Percentiles rank a stretch among this genome's conserved stretches.
Conservation (phyloP, 2,329 filamentous ascomycete species). For the Hypocrella siamensis region DNA sequence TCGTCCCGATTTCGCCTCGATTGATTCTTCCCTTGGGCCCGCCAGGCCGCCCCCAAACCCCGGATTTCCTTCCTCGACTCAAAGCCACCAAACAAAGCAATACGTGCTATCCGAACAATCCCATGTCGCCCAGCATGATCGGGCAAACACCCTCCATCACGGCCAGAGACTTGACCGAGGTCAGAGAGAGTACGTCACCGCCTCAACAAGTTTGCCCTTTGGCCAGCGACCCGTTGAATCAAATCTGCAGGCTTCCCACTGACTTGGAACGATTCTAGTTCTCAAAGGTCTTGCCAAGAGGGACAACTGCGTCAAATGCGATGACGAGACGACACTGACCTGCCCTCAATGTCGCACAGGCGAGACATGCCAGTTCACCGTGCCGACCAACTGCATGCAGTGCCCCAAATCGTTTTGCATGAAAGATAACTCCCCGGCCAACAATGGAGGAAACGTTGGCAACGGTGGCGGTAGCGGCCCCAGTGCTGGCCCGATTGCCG, state of each 20-base stretch:
- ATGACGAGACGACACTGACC: slow-evolving; percentile 20
- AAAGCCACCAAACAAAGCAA: too few species aligned
- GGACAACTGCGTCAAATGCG: slow-evolving; percentile 30
- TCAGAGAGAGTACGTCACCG: slow-evolving; percentile 13
- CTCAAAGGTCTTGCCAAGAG: slow-evolving; percentile 20
- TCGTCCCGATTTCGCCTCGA: too few species aligned
- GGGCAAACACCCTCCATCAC: slow-evolving; percentile 4
- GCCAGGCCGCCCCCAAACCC: too few species aligned
- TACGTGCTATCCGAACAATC: too few species aligned
- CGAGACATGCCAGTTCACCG: slow-evolving; percentile 28
- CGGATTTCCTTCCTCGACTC: too few species aligned
- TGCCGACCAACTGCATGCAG: slow-evolving; percentile 27
- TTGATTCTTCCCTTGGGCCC: too few species aligned
- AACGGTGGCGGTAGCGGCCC: slow-evolving; percentile 26
- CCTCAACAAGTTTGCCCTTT: too few species aligned
- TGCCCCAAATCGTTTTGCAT: slow-evolving; percentile 33
- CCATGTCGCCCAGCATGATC: slow-evolving; percentile 2
- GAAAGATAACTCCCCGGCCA: slow-evolving; percentile 10
- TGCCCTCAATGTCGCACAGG: slow-evolving; percentile 29
- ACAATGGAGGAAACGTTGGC: slow-evolving; percentile 2
- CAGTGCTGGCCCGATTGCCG: slow-evolving; percentile 74
- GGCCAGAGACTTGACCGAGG: slow-evolving; percentile 14
- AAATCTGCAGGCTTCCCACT: not conserved
- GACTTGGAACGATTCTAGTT: slow-evolving; percentile 7
- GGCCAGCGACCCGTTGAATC: too few species aligned